Evolutionary conservation across 2,329 filamentous ascomycete genomes (phyloP).

Genomic region (Cladosporium sp.): DNA sequence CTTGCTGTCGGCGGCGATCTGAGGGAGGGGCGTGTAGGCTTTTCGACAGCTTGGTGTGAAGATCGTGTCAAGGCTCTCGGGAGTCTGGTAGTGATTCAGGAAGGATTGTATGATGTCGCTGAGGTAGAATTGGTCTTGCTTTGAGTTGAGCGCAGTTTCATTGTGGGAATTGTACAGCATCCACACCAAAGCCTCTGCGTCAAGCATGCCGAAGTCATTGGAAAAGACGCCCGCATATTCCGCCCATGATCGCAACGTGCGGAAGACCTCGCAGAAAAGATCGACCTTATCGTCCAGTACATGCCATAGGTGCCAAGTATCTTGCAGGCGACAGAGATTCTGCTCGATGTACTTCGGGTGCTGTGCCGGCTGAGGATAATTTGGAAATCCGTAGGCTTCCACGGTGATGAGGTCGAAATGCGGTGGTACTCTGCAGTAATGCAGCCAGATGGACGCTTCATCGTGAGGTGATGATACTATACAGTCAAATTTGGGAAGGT

Average conservation of each 20-base stretch:
- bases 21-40: neutral
- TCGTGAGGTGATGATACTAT: neutral
- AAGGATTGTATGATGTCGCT: neutral
- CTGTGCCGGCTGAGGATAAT: neutral
- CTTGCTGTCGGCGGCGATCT: neutral
- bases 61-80: neutral
- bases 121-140: neutral
- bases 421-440: conserved; percentile 7
- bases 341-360: neutral
- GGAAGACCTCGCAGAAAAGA: conserved; percentile 1
- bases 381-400: neutral
- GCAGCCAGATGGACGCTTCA: neutral
- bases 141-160: neutral
- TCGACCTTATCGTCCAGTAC: neutral
- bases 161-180: neutral
- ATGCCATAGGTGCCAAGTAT: neutral
- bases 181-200: conserved; percentile 1
- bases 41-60: neutral
- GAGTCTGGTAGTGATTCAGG: neutral
- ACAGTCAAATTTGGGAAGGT: conserved; percentile 6
- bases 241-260: conserved; percentile 6
- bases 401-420: conserved; percentile 4
- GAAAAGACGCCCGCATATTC: conserved; percentile 12
- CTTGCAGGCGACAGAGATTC: neutral
- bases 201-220: neutral